phyloP scores from a whole-genome alignment of 2,329 filamentous ascomycete species.

The Penicillium sp. region DNA sequence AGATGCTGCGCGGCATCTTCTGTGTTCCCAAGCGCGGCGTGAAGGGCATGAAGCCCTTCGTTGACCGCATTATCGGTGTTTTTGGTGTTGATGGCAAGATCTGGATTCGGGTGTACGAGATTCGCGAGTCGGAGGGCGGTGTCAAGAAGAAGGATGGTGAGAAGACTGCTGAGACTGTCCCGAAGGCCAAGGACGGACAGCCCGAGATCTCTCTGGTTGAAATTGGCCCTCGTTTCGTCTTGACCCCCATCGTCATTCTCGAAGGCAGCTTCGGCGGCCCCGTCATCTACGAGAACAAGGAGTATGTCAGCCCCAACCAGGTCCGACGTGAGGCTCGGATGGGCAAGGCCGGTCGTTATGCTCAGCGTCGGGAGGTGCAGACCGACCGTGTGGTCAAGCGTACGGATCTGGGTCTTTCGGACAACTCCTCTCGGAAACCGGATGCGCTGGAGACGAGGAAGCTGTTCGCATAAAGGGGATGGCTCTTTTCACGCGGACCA shows the following conservation, averaged over 20 bases:
- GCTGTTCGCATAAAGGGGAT: slow-evolving; percentile 61
- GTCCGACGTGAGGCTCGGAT: slow-evolving; percentile 78
- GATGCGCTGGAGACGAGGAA: slow-evolving; percentile 75
- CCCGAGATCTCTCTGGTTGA: slow-evolving; percentile 84
- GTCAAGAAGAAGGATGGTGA: slow-evolving; percentile 49
- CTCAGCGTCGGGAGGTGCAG: slow-evolving; percentile 71
- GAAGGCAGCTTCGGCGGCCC: slow-evolving; percentile 94
- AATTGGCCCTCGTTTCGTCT: slow-evolving; percentile 88
- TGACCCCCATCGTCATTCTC: slow-evolving; percentile 92
- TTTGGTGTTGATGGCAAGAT: slow-evolving; percentile 90
- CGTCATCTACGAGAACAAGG: slow-evolving; percentile 97
- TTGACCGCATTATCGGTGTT: slow-evolving; percentile 94
- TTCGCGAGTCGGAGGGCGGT: slow-evolving; percentile 75
- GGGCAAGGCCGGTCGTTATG: slow-evolving; percentile 76
- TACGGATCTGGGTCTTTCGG: slow-evolving; percentile 74
- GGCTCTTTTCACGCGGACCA: slow-evolving; percentile 27
- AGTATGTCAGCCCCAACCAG: slow-evolving; percentile 96
- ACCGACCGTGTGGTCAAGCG: slow-evolving; percentile 74
- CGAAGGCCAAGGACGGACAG: slow-evolving; percentile 55
- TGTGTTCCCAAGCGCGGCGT: slow-evolving; percentile 82
- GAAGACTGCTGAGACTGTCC: slow-evolving; percentile 41
- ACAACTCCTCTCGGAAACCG: slow-evolving; percentile 59
- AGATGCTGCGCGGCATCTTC: slow-evolving; percentile 86
- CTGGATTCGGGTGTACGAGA: slow-evolving; percentile 94
- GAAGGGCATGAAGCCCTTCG: slow-evolving; percentile 89